Percentiles rank a stretch among this genome's conserved stretches.
Conservation (phyloP, 2,329 filamentous ascomycete genomes). For the Pseudodiploospora longispora region DNA sequence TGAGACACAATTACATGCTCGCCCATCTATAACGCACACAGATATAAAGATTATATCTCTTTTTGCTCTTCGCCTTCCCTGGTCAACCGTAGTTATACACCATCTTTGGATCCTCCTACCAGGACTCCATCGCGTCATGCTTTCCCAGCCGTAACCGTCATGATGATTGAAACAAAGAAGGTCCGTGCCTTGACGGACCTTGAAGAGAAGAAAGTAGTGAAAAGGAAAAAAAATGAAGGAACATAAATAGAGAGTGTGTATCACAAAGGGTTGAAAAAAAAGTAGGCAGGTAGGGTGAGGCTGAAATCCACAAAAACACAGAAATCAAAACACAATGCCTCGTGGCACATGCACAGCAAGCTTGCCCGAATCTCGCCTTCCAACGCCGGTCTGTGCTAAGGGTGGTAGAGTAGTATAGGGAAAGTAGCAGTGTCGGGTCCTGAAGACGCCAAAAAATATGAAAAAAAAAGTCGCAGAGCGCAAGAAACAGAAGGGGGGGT, state of each 20-base stretch:
- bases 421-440: too few relatives aligned
- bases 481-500: conserved; percentile 5
- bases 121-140: conserved; percentile 3
- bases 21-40: conserved; percentile 9
- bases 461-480: neutral
- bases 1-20: conserved; percentile 6
- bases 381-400: conserved; percentile 4
- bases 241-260: conserved; percentile 1
- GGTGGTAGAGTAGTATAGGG: too few relatives aligned
- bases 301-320: neutral
- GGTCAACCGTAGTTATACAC: conserved; percentile 4
- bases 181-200: conserved; percentile 2
- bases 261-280: conserved; percentile 1
- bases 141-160: conserved; percentile 12
- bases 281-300: neutral
- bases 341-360: conserved; percentile 4
- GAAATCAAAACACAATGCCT: conserved; percentile 4
- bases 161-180: conserved; percentile 8
- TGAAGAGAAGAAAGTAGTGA: conserved; percentile 1
- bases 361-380: conserved; percentile 1
- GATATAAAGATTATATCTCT: conserved; percentile 3
- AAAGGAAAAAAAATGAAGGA: conserved; percentile 7
- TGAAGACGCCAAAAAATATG: neutral
- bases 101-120: conserved; percentile 7
- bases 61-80: neutral